Evolutionary conservation across 768 basidiomycete genomes (phyloP).

Genomic region (Lactarius sanguifluus): DNA sequence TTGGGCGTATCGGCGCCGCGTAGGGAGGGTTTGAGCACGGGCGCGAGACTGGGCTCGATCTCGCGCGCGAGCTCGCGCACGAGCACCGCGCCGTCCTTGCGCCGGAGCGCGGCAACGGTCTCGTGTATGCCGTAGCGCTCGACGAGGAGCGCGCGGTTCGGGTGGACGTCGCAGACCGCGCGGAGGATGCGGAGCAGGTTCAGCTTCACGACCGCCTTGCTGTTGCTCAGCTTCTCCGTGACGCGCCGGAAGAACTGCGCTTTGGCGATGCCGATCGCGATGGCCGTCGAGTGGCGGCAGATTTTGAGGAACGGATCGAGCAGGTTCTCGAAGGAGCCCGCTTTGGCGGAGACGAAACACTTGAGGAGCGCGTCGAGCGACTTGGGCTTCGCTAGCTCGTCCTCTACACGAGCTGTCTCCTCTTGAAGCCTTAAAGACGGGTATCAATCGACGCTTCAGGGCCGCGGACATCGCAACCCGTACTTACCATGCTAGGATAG

Average conservation of each 20-base stretch:
- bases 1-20: slow-evolving; percentile 36
- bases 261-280: slow-evolving; percentile 78
- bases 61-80: slow-evolving; percentile 87
- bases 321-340: slow-evolving; percentile 88
- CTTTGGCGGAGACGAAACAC: slow-evolving; percentile 83
- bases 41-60: slow-evolving; percentile 74
- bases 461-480: background rate
- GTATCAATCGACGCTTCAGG: background rate
- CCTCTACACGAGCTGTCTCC: slow-evolving; percentile 91
- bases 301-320: slow-evolving; percentile 93
- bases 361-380: slow-evolving; percentile 67
- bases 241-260: slow-evolving; percentile 86
- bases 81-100: slow-evolving; percentile 86
- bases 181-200: slow-evolving; percentile 85
- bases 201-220: slow-evolving; percentile 86
- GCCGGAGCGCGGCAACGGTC: slow-evolving; percentile 77
- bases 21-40: slow-evolving; percentile 59
- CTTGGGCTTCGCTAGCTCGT: slow-evolving; percentile 68
- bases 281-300: slow-evolving; percentile 68
- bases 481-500: slow-evolving; percentile 82
- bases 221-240: slow-evolving; percentile 73
- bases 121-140: slow-evolving; percentile 79
- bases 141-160: slow-evolving; percentile 78
- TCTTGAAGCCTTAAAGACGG: slow-evolving; percentile 74
- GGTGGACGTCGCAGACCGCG: slow-evolving; percentile 86